Evolutionary conservation across 2,329 filamentous ascomycete genomes (phyloP).

Genomic region (Lachnellula cervina): DNA sequence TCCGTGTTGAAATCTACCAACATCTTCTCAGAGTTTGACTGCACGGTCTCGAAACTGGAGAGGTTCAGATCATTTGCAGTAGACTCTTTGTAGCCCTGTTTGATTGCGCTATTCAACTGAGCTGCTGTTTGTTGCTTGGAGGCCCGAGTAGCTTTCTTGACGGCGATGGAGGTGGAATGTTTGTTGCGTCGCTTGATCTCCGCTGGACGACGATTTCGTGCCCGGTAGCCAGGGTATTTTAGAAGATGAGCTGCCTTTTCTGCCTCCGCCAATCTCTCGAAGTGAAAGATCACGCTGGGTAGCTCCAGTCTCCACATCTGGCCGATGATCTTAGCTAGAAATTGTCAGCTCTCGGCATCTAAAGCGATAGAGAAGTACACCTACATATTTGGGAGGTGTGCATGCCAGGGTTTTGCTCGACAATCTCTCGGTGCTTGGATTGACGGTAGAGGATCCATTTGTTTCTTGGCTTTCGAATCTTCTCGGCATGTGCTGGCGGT

Average conservation of each 20-base stretch:
- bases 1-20: too few relatives aligned
- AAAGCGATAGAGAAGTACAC: not conserved
- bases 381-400: not conserved
- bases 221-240: constrained; percentile 10
- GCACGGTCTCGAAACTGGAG: not conserved
- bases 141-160: not conserved
- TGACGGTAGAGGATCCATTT: constrained; percentile 41
- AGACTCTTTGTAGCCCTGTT: not conserved
- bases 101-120: not conserved
- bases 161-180: not conserved
- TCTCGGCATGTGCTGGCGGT: not conserved
- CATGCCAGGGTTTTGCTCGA: constrained; percentile 33
- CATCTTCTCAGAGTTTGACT: not conserved
- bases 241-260: constrained; percentile 10
- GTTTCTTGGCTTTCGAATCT: constrained; percentile 38
- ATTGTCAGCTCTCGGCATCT: not conserved
- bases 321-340: not conserved
- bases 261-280: not conserved
- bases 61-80: not conserved
- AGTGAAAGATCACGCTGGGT: not conserved
- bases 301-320: not conserved
- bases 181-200: constrained; percentile 9
- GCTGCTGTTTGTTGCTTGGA: not conserved
- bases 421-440: constrained; percentile 35
- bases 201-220: constrained; percentile 3